Percentiles rank a stretch among this genome's conserved stretches.
phyloP scores from a whole-genome alignment of 805 yeast species.

The Blastobotrys americana region DNA sequence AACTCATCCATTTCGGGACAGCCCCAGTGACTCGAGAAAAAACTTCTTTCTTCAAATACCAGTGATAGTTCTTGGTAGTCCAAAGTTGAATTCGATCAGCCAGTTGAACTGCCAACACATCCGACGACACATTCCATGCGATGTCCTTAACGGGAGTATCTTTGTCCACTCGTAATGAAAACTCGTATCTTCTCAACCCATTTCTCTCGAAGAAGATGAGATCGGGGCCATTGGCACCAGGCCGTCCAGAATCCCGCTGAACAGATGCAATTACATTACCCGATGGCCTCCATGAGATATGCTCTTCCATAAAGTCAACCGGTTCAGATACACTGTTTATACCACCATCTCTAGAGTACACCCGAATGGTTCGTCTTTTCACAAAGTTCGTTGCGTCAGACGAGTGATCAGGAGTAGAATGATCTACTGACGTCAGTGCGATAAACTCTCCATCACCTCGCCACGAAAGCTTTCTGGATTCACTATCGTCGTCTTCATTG shows the following conservation, averaged over 20 bases:
- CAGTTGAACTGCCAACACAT: slow-evolving; percentile 64
- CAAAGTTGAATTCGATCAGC: slow-evolving; percentile 67
- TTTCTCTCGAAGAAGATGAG: slow-evolving; percentile 80
- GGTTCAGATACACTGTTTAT: slow-evolving; percentile 85
- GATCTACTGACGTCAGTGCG: slow-evolving; percentile 59
- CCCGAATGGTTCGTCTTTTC: slow-evolving; percentile 62
- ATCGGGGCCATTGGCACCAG: slow-evolving; percentile 32
- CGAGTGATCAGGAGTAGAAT: too few relatives aligned
- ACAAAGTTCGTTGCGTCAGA: slow-evolving; percentile 35
- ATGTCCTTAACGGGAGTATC: slow-evolving; percentile 42
- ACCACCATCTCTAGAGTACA: slow-evolving; percentile 66
- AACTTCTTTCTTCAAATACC: slow-evolving; percentile 87
- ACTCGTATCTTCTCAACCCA: slow-evolving; percentile 87
- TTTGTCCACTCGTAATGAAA: slow-evolving; percentile 56
- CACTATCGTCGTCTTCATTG: slow-evolving; percentile 44
- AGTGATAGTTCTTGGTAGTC: slow-evolving; percentile 88
- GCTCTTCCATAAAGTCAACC: slow-evolving; percentile 69
- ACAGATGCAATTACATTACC: slow-evolving; percentile 82
- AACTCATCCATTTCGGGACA: slow-evolving; percentile 39
- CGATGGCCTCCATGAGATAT: slow-evolving; percentile 81
- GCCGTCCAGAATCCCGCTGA: slow-evolving; percentile 41
- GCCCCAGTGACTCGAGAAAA: slow-evolving; percentile 29
- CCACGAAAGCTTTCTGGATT: slow-evolving; percentile 62
- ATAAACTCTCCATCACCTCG: slow-evolving; percentile 90
- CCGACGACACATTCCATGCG: slow-evolving; percentile 78